Evolutionary conservation across 495 filamentous ascomycete genomes (phyloP).

Genomic region (Aspergillus hancockii): DNA sequence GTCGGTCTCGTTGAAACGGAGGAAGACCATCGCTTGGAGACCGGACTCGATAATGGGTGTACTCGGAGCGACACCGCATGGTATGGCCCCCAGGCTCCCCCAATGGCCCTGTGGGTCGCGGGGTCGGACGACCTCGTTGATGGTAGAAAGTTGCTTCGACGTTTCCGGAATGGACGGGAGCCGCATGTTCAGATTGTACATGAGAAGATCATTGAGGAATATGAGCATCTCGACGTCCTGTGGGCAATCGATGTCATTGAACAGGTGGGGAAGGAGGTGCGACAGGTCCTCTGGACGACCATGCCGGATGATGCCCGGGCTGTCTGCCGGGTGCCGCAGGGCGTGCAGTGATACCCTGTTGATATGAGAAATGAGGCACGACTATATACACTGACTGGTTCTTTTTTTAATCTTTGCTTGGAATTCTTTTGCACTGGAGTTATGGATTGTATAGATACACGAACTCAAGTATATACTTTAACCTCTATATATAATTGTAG

Average conservation of each 20-base stretch:
- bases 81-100: slow-evolving; percentile 79
- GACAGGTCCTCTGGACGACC: slow-evolving; percentile 81
- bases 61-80: slow-evolving; percentile 60
- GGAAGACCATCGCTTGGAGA: slow-evolving; percentile 45
- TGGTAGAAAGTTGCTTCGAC: slow-evolving; percentile 67
- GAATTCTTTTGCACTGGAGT: not conserved
- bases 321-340: slow-evolving; percentile 61
- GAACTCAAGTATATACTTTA: not conserved
- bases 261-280: slow-evolving; percentile 78
- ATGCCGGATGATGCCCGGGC: slow-evolving; percentile 55
- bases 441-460: not conserved
- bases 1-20: slow-evolving; percentile 63
- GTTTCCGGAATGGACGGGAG: slow-evolving; percentile 78
- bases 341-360: slow-evolving; percentile 25
- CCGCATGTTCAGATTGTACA: slow-evolving; percentile 82
- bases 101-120: slow-evolving; percentile 86
- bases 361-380: slow-evolving; percentile 5
- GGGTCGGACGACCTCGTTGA: slow-evolving; percentile 85
- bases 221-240: slow-evolving; percentile 94
- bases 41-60: slow-evolving; percentile 19
- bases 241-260: slow-evolving; percentile 93
- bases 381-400: slow-evolving; percentile 5
- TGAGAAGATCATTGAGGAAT: slow-evolving; percentile 79
- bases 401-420: not conserved
- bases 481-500: not conserved